Evolutionary conservation across 345 rosid species (phyloP).

Genomic region (Euphorbia peplus): DNA sequence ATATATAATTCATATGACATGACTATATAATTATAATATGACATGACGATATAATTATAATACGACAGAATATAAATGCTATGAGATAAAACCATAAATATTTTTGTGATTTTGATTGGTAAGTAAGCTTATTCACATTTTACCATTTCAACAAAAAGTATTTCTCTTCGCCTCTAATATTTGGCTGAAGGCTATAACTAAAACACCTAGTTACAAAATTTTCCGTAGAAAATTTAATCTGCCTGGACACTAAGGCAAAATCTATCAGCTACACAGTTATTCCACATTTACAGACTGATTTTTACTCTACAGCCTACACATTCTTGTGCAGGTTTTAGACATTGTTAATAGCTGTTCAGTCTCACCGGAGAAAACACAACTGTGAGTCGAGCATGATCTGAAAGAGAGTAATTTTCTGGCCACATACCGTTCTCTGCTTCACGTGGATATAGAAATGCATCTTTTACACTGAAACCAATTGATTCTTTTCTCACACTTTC

Average conservation of each 20-base stretch:
- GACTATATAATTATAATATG: too few species aligned
- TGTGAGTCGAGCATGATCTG: conserved; percentile 74
- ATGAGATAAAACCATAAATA: too few species aligned
- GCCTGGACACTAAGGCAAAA: background rate
- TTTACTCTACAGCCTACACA: background rate
- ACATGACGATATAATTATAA: too few species aligned
- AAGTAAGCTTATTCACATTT: too few species aligned
- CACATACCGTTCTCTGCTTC: conserved; percentile 73
- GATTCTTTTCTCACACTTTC: conserved; percentile 21
- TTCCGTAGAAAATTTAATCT: background rate
- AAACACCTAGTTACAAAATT: background rate
- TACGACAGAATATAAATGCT: too few species aligned
- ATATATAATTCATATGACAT: too few species aligned
- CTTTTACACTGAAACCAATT: conserved; percentile 61
- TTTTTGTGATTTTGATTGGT: too few species aligned
- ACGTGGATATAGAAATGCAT: conserved; percentile 71
- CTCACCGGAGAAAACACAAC: conserved; percentile 67
- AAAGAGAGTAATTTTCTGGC: conserved; percentile 74
- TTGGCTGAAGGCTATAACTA: conserved; percentile 2
- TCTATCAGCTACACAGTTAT: background rate
- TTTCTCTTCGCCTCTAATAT: background rate
- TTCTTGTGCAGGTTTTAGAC: background rate
- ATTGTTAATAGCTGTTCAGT: conserved; percentile 44
- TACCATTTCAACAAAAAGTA: background rate
- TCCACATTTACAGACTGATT: background rate